phyloP scores from a whole-genome alignment of 805 yeast species.

The Ogataea pini region DNA sequence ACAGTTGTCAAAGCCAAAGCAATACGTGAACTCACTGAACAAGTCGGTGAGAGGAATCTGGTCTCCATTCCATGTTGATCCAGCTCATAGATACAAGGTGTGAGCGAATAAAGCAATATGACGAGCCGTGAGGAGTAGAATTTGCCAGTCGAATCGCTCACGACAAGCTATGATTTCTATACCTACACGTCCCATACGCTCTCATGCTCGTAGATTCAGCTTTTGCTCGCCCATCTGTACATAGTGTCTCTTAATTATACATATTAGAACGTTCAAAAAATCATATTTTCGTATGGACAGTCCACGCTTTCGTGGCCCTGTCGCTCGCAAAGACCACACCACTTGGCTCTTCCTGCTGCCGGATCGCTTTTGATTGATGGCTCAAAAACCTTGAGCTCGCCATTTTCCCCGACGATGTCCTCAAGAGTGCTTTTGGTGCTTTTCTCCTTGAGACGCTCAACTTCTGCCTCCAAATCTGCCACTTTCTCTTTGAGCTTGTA shows the following conservation, averaged over 20 bases:
- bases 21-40: constrained; percentile 79
- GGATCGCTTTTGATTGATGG: constrained; percentile 59
- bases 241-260: constrained; percentile 9
- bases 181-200: no score
- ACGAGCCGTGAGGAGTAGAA: no score
- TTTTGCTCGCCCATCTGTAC: constrained; percentile 11
- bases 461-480: not conserved
- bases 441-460: not conserved
- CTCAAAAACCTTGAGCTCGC: constrained; percentile 40
- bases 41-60: constrained; percentile 92
- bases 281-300: constrained; percentile 74
- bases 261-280: constrained; percentile 20
- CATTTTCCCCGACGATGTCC: constrained; percentile 13
- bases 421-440: not conserved
- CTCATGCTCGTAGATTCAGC: no score
- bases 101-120: not conserved
- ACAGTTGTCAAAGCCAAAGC: constrained; percentile 58
- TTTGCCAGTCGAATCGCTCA: no score
- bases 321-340: constrained; percentile 94
- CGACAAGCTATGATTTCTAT: no score
- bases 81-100: constrained; percentile 46
- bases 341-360: constrained; percentile 68
- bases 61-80: constrained; percentile 88
- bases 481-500: not conserved
- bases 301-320: constrained; percentile 85